These are phyloP conservation scores for Nephelium lappaceum DNA, from an alignment of 345 rosid species.

Conservation along the genomic window DNA sequence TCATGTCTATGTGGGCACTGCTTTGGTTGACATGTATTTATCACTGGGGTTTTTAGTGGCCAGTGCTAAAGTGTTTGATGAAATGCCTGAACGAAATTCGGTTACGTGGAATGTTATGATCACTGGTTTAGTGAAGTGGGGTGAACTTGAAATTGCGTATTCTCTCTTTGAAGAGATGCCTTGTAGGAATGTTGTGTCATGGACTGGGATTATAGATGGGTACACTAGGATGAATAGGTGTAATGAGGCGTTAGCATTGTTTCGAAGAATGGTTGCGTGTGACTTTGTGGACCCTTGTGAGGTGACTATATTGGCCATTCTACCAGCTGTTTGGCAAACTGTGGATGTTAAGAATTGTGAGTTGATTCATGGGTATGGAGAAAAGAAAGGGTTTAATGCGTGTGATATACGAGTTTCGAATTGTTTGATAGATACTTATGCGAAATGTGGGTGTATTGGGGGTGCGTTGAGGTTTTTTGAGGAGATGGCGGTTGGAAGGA, in stretches of 20 bases:
- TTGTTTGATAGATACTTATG: conserved; percentile 67
- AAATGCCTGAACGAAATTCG: conserved; percentile 60
- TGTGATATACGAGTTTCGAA: conserved; percentile 65
- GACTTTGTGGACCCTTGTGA: conserved; percentile 59
- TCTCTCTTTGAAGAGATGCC: conserved; percentile 68
- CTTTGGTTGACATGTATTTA: conserved; percentile 50
- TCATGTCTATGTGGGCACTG: conserved; percentile 75
- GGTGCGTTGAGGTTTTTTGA: conserved; percentile 60
- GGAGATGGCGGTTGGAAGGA: conserved; percentile 45
- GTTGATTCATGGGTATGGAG: conserved; percentile 62
- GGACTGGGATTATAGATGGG: conserved; percentile 88
- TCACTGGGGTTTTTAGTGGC: conserved; percentile 29
- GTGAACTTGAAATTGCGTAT: conserved; percentile 59
- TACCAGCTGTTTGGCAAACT: conserved; percentile 60
- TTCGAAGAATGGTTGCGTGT: conserved; percentile 59
- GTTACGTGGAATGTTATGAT: conserved; percentile 89
- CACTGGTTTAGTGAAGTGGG: conserved; percentile 64
- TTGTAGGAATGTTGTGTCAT: conserved; percentile 62
- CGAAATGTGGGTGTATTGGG: conserved; percentile 73
- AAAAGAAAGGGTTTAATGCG: conserved; percentile 56
- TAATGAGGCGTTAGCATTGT: conserved; percentile 61
- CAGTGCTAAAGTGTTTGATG: conserved; percentile 59
- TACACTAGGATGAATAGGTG: conserved; percentile 50
- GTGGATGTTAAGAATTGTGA: conserved; percentile 52
- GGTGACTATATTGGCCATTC: conserved; percentile 64